Evolutionary conservation across 768 basidiomycete species (phyloP), one percentile per base, ranked within the genome.

Genomic region (Lyophyllum decastes): DNA sequence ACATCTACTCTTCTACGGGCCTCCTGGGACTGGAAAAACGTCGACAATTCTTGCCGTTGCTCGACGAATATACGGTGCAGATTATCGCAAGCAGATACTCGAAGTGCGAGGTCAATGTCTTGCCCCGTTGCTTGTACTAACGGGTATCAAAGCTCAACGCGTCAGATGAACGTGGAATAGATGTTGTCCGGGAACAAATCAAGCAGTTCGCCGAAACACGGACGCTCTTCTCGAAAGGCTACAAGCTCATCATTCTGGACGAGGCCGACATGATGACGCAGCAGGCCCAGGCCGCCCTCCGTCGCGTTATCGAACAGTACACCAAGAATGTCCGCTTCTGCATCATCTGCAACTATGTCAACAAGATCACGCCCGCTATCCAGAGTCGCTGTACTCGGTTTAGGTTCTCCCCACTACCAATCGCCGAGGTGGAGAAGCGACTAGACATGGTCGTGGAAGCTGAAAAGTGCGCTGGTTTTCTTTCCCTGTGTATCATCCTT

Each of bases 221-320:
- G 51, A 97, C 94, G 10, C 74, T 98, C 6, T 90, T 87, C 68
- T 86, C 94, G 12, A 95, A 95, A 66, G 94, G 94, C 17, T 98
- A 88, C 84, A 99, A 98, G 68, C 88, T 99, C 70, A 96, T 99
- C 72, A 88, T 99, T 60, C 85, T 99, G 33, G 97, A 99, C 64
- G 97, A 99, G 73, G 97, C 97, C n/a, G 97, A 99, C 79, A 97
- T 97, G 96, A 99, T 99, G 97, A 99, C 97, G 0, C 89, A 94
- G 61, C 90, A 92, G 55, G 97, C 97, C 1, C 97, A 99, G 69
- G 92, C 95, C 2, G 97, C 97, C 24, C 84, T 99, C 27, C 90
- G 97, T 26, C 90, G 97, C 66, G 90, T 98, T 34, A 98, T 99
- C 63, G 97, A 99, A 73, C 95, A 97, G 63, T 98, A 97, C 73